Conservation (phyloP, 805 yeast species). For the Hanseniaspora valbyensis region DNA sequence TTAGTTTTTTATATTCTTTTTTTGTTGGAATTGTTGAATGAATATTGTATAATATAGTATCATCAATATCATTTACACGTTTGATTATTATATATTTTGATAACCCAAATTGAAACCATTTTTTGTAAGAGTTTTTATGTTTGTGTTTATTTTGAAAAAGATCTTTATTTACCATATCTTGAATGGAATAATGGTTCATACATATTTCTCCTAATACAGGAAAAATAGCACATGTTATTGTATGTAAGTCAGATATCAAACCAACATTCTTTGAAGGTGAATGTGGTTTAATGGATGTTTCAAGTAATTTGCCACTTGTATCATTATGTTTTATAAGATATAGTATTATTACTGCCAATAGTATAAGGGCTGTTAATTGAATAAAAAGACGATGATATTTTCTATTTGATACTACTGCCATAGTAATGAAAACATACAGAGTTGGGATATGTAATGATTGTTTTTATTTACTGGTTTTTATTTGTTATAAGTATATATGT, state of each 20-base stretch:
- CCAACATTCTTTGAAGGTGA: background rate
- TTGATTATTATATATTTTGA: conserved; percentile 4
- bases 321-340: background rate
- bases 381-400: background rate
- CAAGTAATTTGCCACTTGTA: background rate
- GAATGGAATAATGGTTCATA: background rate
- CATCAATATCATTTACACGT: conserved; percentile 3
- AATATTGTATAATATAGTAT: background rate
- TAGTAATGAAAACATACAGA: background rate
- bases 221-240: conserved; percentile 2
- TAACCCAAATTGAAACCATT: conserved; percentile 8
- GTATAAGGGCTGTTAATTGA: background rate
- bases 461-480: too few relatives aligned
- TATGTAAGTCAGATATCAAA: conserved; percentile 4
- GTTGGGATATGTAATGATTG: too few relatives aligned
- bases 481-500: too few relatives aligned
- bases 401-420: background rate
- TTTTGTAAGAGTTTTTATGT: conserved; percentile 9
- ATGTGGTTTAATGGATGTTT: conserved; percentile 3
- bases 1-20: conserved; percentile 1
- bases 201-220: conserved; percentile 8
- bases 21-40: background rate
- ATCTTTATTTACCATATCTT: conserved; percentile 3
- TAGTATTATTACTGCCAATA: background rate
- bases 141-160: conserved; percentile 2